A percentile compares a stretch with the other conserved stretches of the same genome.
Conservation (phyloP, 495 filamentous ascomycete species). For the Beverwykella pulmonaria region DNA sequence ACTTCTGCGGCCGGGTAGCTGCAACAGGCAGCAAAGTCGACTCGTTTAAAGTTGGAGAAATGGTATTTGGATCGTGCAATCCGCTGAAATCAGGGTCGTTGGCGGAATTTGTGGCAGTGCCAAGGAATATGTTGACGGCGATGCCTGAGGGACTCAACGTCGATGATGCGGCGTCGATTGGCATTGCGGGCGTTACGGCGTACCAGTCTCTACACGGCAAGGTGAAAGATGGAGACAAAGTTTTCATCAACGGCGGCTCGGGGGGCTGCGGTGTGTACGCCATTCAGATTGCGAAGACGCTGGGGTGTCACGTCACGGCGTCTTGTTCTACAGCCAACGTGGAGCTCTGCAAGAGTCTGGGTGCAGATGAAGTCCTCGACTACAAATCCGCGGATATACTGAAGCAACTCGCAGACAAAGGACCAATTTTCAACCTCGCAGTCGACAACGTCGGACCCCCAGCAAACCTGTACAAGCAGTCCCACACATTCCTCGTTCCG, state of each 20-base stretch:
- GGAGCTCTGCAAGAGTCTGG: constrained; percentile 54
- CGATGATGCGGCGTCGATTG: constrained; percentile 39
- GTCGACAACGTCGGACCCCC: constrained; percentile 65
- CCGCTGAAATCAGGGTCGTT: constrained; percentile 19
- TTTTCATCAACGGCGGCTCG: constrained; percentile 48
- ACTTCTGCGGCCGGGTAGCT: constrained; percentile 43
- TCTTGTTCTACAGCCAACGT: constrained; percentile 43
- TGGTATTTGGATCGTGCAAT: constrained; percentile 39
- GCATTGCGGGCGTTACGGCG: constrained; percentile 40
- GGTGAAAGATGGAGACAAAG: constrained; percentile 40
- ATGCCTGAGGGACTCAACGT: constrained; percentile 38
- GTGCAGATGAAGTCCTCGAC: constrained; percentile 71
- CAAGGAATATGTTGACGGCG: constrained; percentile 19
- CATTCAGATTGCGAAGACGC: constrained; percentile 44
- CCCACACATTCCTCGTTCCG: constrained; percentile 58
- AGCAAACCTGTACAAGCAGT: constrained; percentile 56
- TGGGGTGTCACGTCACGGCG: constrained; percentile 42
- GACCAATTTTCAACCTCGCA: constrained; percentile 57
- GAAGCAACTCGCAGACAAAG: constrained; percentile 52
- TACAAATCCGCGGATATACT: constrained; percentile 62
- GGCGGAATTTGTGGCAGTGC: constrained; percentile 37
- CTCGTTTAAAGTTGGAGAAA: constrained; percentile 33
- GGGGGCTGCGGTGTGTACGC: constrained; percentile 42
- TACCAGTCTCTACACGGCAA: constrained; percentile 39
- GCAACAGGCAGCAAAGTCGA: constrained; percentile 22